Evolutionary conservation across 129 eudicot genomes (phyloP), one percentile per base, ranked within the genome.

Genomic region (Ambrosia artemisiifolia): DNA sequence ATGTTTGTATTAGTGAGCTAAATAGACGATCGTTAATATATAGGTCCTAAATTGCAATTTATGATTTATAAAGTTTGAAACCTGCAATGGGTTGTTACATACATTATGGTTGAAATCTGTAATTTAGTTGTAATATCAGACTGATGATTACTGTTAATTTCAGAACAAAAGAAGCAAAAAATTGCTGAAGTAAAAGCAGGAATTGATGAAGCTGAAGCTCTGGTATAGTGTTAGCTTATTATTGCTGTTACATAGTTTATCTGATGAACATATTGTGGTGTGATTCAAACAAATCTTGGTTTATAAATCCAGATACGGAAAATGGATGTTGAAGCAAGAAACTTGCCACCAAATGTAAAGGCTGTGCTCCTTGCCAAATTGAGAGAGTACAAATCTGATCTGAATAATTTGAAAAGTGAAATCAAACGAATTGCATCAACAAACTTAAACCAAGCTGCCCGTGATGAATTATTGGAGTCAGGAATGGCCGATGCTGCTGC

Each of bases 261-360:
- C 4, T 55, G 64, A 20, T 65, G 19, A 0, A 17, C 63, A 42
- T 71, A 19, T 11, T 28, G 30, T 59, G 40, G 62, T 54, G 36
- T 10, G 40, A 38, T 42, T 0, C 16, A 8, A 18, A 17, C 42
- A 48, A 48, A 55, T 42, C 5, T 63, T 73, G 53, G 65, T 70
- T 76, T 76, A 2, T 53, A 40, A 63, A 72, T 73, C 4, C 79
- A 88, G 94, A 80, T 88, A 64, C 82, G 90, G n/a, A 85, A 88
- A 81, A 85, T 88, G 94, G 94, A 88, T 75, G 65, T 72, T 4
- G 94, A 88, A 76, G 94, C 94, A 56, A 88, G 94, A 82, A 88
- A 87, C 80, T 81, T 88, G 83, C 94, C 80, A 74, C 90, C 88
- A 34, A 85, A 82, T 53, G 85, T 85, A 48, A 88, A 82, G 70